Percentiles rank a stretch among this genome's conserved stretches.
Conservation (phyloP, 2,329 filamentous ascomycete species). For the Ophiocordyceps sinensis region DNA sequence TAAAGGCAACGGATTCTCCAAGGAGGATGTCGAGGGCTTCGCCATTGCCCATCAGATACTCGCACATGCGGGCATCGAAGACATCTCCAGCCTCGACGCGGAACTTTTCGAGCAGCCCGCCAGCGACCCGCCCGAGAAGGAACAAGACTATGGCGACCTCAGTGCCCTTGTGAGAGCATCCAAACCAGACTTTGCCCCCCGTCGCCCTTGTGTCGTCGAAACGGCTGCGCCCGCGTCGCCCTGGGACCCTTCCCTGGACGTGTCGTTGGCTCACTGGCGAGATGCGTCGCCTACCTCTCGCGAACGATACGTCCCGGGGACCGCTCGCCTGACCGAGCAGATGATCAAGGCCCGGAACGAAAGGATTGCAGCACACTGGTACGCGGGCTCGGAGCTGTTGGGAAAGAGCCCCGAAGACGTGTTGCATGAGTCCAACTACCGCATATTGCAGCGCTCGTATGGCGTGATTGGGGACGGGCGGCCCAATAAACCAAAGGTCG, state of each 20-base stretch:
- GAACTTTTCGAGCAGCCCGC: background rate
- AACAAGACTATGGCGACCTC: background rate
- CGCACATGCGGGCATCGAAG: constrained; percentile 9
- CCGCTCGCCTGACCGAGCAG: background rate
- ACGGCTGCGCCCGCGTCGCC: background rate
- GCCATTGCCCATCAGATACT: constrained; percentile 9
- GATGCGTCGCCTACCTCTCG: background rate
- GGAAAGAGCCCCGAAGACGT: constrained; percentile 17
- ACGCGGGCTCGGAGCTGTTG: constrained; percentile 12
- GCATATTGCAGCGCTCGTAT: constrained; percentile 13
- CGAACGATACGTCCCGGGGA: background rate
- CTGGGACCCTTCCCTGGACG: background rate
- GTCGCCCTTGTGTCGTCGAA: background rate
- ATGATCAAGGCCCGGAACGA: constrained; percentile 9
- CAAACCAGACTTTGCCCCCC: background rate
- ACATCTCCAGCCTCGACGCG: background rate
- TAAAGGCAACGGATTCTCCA: constrained; percentile 8
- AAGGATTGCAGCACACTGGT: constrained; percentile 21
- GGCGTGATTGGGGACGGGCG: constrained; percentile 24
- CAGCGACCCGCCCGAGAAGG: background rate
- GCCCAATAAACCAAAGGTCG: constrained; percentile 8
- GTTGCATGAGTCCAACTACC: constrained; percentile 15
- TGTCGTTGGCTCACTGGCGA: background rate
- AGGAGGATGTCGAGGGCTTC: constrained; percentile 12
- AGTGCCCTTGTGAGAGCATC: background rate